A percentile compares a stretch with the other conserved stretches of the same genome.
phyloP scores from a whole-genome alignment of 2,329 filamentous ascomycete genomes.

The Fusarium lateritium region DNA sequence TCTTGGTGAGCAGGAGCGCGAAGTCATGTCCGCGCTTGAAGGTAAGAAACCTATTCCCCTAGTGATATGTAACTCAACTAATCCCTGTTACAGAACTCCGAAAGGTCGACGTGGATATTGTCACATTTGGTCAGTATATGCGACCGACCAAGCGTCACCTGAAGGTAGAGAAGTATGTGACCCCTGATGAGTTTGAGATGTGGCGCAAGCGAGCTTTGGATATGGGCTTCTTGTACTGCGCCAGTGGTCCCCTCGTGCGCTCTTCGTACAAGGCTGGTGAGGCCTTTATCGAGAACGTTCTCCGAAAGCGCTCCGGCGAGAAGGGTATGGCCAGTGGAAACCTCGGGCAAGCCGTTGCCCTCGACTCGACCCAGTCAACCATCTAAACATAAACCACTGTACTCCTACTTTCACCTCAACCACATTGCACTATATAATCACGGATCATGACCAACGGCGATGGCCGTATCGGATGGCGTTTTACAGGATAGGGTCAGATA shows the following conservation, averaged over 20 bases:
- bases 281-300: constrained; percentile 98
- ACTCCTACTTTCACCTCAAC: constrained; percentile 24
- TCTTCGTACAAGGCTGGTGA: constrained; percentile 99
- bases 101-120: constrained; percentile 87
- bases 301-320: constrained; percentile 80
- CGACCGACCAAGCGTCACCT: constrained; percentile 97
- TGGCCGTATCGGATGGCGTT: constrained; percentile 48
- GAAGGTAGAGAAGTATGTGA: constrained; percentile 95
- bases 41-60: constrained; percentile 61
- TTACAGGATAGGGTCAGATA: constrained; percentile 41
- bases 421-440: constrained; percentile 44
- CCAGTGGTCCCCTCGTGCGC: constrained; percentile 90
- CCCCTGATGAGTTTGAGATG: constrained; percentile 89
- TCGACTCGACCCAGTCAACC: constrained; percentile 52
- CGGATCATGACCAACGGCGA: constrained; percentile 41
- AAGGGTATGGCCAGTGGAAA: constrained; percentile 54
- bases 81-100: constrained; percentile 74
- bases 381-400: constrained; percentile 32
- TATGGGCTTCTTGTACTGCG: constrained; percentile 97
- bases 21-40: constrained; percentile 83
- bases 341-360: constrained; percentile 58
- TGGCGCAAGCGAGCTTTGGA: constrained; percentile 93
- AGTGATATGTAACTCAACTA: constrained; percentile 18
- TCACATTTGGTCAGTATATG: constrained; percentile 99
- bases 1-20: constrained; percentile 89